Evolutionary conservation across 163 green algal species (phyloP).

Genomic region (Scenedesmus sp.): DNA sequence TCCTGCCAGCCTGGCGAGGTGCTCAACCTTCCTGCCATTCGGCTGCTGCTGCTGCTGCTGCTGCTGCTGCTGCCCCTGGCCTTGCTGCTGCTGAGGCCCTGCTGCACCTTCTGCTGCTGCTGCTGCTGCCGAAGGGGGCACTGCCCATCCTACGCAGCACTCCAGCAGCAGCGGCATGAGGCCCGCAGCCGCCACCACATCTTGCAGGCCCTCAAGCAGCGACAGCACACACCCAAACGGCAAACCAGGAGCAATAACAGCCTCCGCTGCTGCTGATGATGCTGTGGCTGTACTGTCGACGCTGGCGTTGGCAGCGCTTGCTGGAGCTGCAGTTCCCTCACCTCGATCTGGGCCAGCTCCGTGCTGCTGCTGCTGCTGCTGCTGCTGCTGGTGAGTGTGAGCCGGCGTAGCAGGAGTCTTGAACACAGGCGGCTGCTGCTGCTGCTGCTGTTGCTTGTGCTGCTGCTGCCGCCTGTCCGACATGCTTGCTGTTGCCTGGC

Average conservation of each 20-base stretch:
- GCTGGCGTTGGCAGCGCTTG: not conserved
- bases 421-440: not conserved
- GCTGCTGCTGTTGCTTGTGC: not conserved
- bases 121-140: not conserved
- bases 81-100: not conserved
- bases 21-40: not conserved
- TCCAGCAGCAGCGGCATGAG: constrained; percentile 46
- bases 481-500: not conserved
- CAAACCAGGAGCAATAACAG: not conserved
- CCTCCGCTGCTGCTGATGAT: not conserved
- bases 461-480: not conserved
- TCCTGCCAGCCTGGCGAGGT: not conserved
- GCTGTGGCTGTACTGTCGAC: not conserved
- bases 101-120: not conserved
- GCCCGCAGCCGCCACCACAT: constrained; percentile 19
- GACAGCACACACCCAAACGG: not conserved
- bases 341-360: not conserved
- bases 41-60: not conserved
- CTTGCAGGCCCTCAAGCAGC: constrained; percentile 15
- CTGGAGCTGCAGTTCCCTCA: not conserved
- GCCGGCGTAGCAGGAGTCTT: not conserved
- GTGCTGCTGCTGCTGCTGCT: constrained; percentile 32
- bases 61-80: constrained; percentile 3
- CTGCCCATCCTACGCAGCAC: constrained; percentile 28
- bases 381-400: not conserved